phyloP scores from a whole-genome alignment of 1,284 basidiomycete species.

The Inonotus hispidus region DNA sequence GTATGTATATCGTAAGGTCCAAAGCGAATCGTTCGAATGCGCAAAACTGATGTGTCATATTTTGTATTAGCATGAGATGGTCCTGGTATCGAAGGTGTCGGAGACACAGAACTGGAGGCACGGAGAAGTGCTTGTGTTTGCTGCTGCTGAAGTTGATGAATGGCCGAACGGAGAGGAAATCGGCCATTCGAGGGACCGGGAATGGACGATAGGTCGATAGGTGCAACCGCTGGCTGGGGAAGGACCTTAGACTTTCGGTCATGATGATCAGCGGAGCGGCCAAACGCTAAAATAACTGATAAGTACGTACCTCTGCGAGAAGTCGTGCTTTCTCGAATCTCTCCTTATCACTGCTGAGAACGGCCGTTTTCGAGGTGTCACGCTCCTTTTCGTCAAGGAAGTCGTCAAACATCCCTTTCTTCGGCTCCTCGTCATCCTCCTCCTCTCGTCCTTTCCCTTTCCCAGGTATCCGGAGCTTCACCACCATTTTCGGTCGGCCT shows the following conservation, averaged over 20 bases:
- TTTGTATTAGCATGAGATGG: constrained; percentile 31
- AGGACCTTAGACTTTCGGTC: constrained; percentile 48
- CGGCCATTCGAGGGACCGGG: constrained; percentile 48
- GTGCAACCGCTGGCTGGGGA: constrained; percentile 31
- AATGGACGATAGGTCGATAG: constrained; percentile 35
- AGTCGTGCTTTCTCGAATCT: constrained; percentile 72
- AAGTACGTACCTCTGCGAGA: constrained; percentile 58
- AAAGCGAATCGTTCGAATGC: constrained; percentile 87
- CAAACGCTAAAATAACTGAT: background rate
- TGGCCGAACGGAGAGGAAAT: constrained; percentile 53
- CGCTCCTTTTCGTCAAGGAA: constrained; percentile 68
- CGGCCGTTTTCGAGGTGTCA: constrained; percentile 69
- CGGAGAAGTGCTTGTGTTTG: constrained; percentile 25
- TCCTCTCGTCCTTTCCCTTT: constrained; percentile 51
- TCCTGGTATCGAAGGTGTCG: constrained; percentile 35
- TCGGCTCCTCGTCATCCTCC: constrained; percentile 45
- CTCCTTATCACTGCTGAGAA: constrained; percentile 63
- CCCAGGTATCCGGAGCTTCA: constrained; percentile 50
- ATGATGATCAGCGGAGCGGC: constrained; percentile 2
- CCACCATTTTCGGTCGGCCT: constrained; percentile 32
- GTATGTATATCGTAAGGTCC: constrained; percentile 95
- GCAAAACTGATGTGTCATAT: constrained; percentile 34
- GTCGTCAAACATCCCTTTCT: constrained; percentile 75
- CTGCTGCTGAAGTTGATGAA: constrained; percentile 28
- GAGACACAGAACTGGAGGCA: constrained; percentile 20